Evolutionary conservation across 768 basidiomycete genomes (phyloP).

Genomic region (Calvatia gigantea): DNA sequence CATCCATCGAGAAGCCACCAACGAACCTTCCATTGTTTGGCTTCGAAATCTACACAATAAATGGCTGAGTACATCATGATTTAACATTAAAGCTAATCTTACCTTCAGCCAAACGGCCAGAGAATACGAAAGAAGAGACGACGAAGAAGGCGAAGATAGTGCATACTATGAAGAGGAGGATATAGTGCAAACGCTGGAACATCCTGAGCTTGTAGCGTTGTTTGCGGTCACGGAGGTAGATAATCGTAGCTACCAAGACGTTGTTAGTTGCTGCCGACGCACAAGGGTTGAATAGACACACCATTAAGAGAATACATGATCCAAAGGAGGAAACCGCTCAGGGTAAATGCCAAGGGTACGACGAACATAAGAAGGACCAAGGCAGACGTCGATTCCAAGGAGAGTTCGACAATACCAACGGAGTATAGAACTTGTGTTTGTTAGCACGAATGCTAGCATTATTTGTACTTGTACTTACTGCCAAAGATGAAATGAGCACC

Average conservation of each 20-base stretch:
- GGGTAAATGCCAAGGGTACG: constrained; percentile 89
- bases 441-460: constrained; percentile 1
- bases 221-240: constrained; percentile 80
- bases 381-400: constrained; percentile 87
- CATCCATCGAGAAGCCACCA: constrained; percentile 99
- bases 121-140: constrained; percentile 87
- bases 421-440: constrained; percentile 72
- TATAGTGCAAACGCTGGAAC: constrained; percentile 85
- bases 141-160: constrained; percentile 89
- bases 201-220: constrained; percentile 83
- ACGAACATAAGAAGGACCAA: constrained; percentile 85
- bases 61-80: background rate
- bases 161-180: constrained; percentile 78
- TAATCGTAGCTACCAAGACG: constrained; percentile 70
- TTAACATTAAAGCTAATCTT: constrained; percentile 14
- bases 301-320: constrained; percentile 89
- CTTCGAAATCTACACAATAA: constrained; percentile 72
- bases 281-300: constrained; percentile 28
- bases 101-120: constrained; percentile 90
- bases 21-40: constrained; percentile 82
- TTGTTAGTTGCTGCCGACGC: background rate
- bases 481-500: constrained; percentile 90
- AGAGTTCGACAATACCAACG: constrained; percentile 90
- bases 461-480: constrained; percentile 51
- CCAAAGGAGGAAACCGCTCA: constrained; percentile 97